Evolutionary conservation across 2,329 filamentous ascomycete species (phyloP).

Genomic region (Epichloe hybrida): DNA sequence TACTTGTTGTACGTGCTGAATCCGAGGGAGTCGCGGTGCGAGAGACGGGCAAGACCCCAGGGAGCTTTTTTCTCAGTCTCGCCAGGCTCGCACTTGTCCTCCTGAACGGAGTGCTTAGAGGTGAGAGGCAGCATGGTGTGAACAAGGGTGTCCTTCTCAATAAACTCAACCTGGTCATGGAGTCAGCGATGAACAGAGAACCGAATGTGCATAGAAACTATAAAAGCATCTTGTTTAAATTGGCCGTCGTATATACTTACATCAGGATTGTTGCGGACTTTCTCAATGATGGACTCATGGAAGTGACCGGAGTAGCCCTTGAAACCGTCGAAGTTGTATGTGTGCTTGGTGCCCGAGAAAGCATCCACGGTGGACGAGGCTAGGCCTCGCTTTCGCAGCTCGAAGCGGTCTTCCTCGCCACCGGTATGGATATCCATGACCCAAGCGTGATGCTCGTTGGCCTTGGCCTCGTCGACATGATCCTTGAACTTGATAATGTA

Average conservation of each 20-base stretch:
- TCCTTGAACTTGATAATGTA: constrained; percentile 99
- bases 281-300: constrained; percentile 81
- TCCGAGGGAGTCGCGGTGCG: constrained; percentile 73
- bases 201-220: background rate
- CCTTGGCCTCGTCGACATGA: constrained; percentile 62
- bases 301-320: constrained; percentile 95
- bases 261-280: constrained; percentile 88
- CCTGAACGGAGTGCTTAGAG: constrained; percentile 21
- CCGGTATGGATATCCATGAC: constrained; percentile 70
- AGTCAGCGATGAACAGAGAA: background rate
- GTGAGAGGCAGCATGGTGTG: constrained; percentile 53
- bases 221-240: background rate
- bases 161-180: constrained; percentile 67
- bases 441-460: constrained; percentile 76
- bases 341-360: constrained; percentile 86
- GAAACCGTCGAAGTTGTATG: constrained; percentile 79
- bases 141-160: constrained; percentile 89
- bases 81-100: constrained; percentile 30
- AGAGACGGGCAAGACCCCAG: constrained; percentile 98
- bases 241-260: constrained; percentile 46
- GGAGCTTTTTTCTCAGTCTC: constrained; percentile 81
- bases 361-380: constrained; percentile 52
- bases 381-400: constrained; percentile 83
- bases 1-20: constrained; percentile 98
- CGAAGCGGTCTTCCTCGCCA: constrained; percentile 56